Conservation (phyloP, 83 land plant genomes). For the Picea mariana region DNA sequence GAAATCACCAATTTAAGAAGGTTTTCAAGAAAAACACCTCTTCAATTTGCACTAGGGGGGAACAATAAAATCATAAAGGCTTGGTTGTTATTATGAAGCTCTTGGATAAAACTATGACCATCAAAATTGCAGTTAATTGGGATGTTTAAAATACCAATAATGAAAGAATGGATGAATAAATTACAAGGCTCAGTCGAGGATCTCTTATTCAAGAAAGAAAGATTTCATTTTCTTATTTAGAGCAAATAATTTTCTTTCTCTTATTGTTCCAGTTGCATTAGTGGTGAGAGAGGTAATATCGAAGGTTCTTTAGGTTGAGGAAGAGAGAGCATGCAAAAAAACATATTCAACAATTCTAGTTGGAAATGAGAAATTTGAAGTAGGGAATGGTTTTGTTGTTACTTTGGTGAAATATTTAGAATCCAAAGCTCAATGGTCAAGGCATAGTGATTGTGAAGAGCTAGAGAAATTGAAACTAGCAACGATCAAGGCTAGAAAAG, state of each 20-base stretch:
- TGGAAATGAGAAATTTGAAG: constrained; percentile 16
- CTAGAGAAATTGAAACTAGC: constrained; percentile 43
- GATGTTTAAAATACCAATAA: too few relatives aligned
- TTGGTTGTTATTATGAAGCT: too few relatives aligned
- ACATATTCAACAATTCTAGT: constrained; percentile 34
- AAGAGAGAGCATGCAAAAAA: constrained; percentile 70
- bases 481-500: constrained; percentile 57
- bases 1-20: too few relatives aligned
- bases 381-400: constrained; percentile 44
- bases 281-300: constrained; percentile 72
- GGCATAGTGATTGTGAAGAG: constrained; percentile 46
- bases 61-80: too few relatives aligned
- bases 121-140: too few relatives aligned
- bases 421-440: constrained; percentile 75
- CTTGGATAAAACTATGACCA: too few relatives aligned
- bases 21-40: too few relatives aligned
- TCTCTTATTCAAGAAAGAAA: too few relatives aligned
- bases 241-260: constrained; percentile 48
- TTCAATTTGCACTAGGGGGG: too few relatives aligned
- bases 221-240: too few relatives aligned
- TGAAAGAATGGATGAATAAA: too few relatives aligned
- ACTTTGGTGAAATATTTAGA: constrained; percentile 68
- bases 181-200: too few relatives aligned
- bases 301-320: constrained; percentile 78
- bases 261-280: constrained; percentile 64